phyloP scores from a whole-genome alignment of 768 basidiomycete species.

The Serpula lacrymans region DNA sequence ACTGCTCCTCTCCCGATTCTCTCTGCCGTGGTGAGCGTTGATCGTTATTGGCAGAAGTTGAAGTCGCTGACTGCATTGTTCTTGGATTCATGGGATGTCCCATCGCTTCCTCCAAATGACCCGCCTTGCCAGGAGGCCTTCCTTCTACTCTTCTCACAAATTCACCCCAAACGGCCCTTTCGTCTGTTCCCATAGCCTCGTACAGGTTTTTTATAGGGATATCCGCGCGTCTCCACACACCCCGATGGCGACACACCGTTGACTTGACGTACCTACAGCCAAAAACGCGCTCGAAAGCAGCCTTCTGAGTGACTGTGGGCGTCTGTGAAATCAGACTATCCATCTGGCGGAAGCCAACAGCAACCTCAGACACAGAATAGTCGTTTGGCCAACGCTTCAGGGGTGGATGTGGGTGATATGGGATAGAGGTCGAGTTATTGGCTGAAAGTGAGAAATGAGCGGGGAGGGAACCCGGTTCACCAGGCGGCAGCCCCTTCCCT shows the following conservation, averaged over 20 bases:
- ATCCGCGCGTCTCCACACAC: slow-evolving; percentile 60
- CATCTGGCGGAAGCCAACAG: slow-evolving; percentile 55
- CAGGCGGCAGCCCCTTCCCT: slow-evolving; percentile 14
- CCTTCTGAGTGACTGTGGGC: slow-evolving; percentile 55
- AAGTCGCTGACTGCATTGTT: too few relatives aligned
- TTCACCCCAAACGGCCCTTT: slow-evolving; percentile 65
- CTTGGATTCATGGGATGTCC: too few relatives aligned
- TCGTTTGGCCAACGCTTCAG: slow-evolving; percentile 77
- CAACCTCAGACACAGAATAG: slow-evolving; percentile 65
- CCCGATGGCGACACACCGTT: slow-evolving; percentile 70
- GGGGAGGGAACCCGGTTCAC: slow-evolving; percentile 14
- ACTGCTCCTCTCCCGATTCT: slow-evolving; percentile 10
- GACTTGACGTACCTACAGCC: slow-evolving; percentile 70
- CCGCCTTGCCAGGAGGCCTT: slow-evolving; percentile 32
- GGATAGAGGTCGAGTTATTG: slow-evolving; percentile 16
- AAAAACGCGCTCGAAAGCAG: slow-evolving; percentile 68
- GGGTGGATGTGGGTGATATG: slow-evolving; percentile 59
- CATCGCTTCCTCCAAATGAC: slow-evolving; percentile 18
- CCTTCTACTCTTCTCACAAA: slow-evolving; percentile 64
- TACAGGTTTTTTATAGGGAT: slow-evolving; percentile 45
- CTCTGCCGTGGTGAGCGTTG: too few relatives aligned
- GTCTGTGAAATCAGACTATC: slow-evolving; percentile 31
- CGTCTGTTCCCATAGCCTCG: slow-evolving; percentile 49
- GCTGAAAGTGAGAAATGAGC: slow-evolving; percentile 12
- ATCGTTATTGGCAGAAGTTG: too few relatives aligned